Base-by-base conservation (phyloP, 495 filamentous ascomycete species). In the Xylaria intraflava region DNA sequence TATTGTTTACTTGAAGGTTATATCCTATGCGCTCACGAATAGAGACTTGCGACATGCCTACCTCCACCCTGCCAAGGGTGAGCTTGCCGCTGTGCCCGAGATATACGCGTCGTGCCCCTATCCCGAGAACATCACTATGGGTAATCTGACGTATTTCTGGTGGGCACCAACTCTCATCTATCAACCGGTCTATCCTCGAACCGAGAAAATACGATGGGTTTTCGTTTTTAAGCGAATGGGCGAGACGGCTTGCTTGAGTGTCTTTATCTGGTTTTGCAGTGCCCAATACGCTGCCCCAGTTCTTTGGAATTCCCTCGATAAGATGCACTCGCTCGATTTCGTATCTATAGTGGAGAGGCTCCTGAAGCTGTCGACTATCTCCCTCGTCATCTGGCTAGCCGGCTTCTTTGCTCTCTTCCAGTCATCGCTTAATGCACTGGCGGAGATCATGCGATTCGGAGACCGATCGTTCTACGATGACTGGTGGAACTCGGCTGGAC, bases 381-480 rank as follows among this genome's bases (percentile, higher is more conserved):
- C 85, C 22, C 75, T 98, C 9, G 80, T 96, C 46, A 94, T 96
- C 62, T 98, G 93, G 93, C 82, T 98, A 2, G 89, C 89, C 3
- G 92, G 93, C 1, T 97, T 98, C 77, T 97, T 96, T 62, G 92
- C 92, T 1, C 71, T 96, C 14, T 98, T 98, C 70, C 93, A 98
- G 64, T 86, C 83, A 4, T 79, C 84, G 33, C 72, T 98, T 16
- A 98, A 98, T 64, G 89, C 89, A 1, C 69, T 98, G 47, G 91
- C 93, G 1, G 93, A 98, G 69, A 72, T 96, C 6, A 89, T 89
- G 75, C 75, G 76, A 31, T 98, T 98, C 58, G 93, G 83, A 8
- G 93, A 98, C 69, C 81, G 93, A 16, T 85, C 92, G 42, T 98
- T 97, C 66, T 98, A 98, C 66, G 84, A 87, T 1, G 89, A 93